phyloP scores from a whole-genome alignment of 805 yeast genomes.

The Suhomyces xylopsoci region DNA sequence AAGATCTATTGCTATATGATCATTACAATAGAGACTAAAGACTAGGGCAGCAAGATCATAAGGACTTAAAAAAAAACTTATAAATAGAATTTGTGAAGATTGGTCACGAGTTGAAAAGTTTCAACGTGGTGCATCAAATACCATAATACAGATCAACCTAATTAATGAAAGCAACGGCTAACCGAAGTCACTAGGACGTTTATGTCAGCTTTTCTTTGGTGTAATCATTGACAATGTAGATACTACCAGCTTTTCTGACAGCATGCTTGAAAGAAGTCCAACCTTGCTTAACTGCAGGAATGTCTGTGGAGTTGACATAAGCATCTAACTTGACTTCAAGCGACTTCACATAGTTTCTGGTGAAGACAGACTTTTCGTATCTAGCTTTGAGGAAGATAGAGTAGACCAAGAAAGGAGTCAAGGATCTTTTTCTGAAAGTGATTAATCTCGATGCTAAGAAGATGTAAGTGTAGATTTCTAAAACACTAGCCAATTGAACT shows the following conservation, averaged over 20 bases:
- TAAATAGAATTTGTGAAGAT: background rate
- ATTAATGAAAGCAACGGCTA: background rate
- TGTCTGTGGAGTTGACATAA: constrained; percentile 22
- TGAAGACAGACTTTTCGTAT: constrained; percentile 70
- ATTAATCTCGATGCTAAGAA: constrained; percentile 50
- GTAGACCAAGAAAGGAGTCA: constrained; percentile 55
- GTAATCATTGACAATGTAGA: constrained; percentile 33
- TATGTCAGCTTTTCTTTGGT: constrained; percentile 29
- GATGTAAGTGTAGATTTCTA: constrained; percentile 43
- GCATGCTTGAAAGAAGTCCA: constrained; percentile 36
- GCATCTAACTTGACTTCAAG: constrained; percentile 54
- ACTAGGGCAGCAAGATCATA: background rate
- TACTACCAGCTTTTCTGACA: constrained; percentile 26
- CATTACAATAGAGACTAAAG: background rate
- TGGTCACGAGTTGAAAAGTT: background rate
- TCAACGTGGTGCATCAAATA: too few relatives aligned
- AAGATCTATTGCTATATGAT: background rate
- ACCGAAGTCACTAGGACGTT: background rate
- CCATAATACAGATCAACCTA: background rate
- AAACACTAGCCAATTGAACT: constrained; percentile 36
- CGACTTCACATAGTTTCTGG: constrained; percentile 63
- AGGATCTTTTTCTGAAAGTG: constrained; percentile 60
- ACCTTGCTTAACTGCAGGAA: constrained; percentile 33
- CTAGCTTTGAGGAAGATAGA: constrained; percentile 69
- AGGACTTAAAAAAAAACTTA: background rate